Base-by-base conservation (phyloP, 129 eudicot species). In the Tagetes patula region DNA sequence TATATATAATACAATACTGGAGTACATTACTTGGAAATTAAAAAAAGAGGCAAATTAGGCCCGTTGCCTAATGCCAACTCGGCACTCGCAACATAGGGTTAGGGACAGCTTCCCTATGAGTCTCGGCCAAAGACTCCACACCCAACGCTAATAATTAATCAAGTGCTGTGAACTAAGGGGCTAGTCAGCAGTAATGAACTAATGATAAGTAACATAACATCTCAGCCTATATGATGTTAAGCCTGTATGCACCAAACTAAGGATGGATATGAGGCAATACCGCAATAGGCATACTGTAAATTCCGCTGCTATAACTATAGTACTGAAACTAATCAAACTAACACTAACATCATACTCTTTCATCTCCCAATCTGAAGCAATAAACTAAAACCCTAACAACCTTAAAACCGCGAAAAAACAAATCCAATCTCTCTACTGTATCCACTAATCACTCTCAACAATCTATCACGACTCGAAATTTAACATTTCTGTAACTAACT, bases 401-500 rank as follows among this genome's bases (percentile, higher is more conserved):
- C 45, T 1, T 34, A 46, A 67, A 46, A 10, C 40, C 41, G 37
- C 9, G 10, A 32, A 30, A 1, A 12, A 30, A 52, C 30, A 65
- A 45, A 72, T 60, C 60, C 37, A 30, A 45, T 72, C 47, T 50
- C 49, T 12, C 38, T 58, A n/a, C 55, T 72, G 9, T 48, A 49
- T 13, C 49, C 56, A 6, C 42, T 20, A 34, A 69, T 5, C 73
- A 38, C 65, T 54, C 52, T 46, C 34, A 73, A 61, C 48, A 6
- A 9, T 36, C 36, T 8, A 73, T 34, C 48, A 6, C 40, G 30
- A 36, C 11, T 49, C 48, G 71, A 43, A 8, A 42, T 14, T n/a
- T n/a, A 63, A n/a, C 3, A 34, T 40, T n/a, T 8, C 13, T 64
- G 68, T 62, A 62, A 40, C 49, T 64, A 12, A 64, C 40, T 64